phyloP scores from a whole-genome alignment of 768 basidiomycete genomes.

The Naematelia aurantialba region DNA sequence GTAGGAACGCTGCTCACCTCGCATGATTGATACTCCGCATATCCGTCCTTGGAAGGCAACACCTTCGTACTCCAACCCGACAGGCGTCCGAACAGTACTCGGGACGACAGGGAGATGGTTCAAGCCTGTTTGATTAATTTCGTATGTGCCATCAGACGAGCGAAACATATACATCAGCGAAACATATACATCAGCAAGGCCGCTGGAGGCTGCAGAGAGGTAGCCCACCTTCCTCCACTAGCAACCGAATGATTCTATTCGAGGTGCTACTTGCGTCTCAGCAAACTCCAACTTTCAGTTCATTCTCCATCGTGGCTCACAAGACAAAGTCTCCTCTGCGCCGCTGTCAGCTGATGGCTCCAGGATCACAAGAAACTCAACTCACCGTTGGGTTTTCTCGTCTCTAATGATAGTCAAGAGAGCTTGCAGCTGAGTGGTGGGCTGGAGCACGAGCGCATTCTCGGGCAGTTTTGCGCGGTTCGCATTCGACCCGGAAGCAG shows the following conservation, averaged over 20 bases:
- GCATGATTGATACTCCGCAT: constrained; percentile 89
- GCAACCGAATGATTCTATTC: constrained; percentile 68
- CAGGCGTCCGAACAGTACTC: constrained; percentile 53
- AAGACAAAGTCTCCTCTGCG: constrained; percentile 87
- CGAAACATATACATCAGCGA: no score
- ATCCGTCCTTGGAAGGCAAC: constrained; percentile 96
- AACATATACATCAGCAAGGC: no score
- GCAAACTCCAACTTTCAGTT: not conserved
- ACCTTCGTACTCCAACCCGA: constrained; percentile 78
- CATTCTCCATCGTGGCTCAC: constrained; percentile 29
- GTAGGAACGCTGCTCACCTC: constrained; percentile 66
- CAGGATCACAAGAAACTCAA: not conserved
- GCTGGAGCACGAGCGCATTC: constrained; percentile 82
- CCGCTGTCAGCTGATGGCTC: constrained; percentile 7
- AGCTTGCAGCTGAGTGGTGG: constrained; percentile 89
- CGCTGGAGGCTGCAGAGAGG: no score
- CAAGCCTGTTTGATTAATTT: constrained; percentile 59
- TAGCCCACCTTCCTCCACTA: constrained; percentile 55
- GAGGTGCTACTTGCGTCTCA: constrained; percentile 36
- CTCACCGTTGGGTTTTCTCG: constrained; percentile 67
- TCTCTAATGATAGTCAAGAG: constrained; percentile 92
- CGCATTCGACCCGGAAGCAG: constrained; percentile 37
- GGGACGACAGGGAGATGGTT: constrained; percentile 79
- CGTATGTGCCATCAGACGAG: no score
- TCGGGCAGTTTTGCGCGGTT: constrained; percentile 57